Evolutionary conservation across 164 flowering plant species (phyloP).

Genomic region (Warburgia ugandensis): DNA sequence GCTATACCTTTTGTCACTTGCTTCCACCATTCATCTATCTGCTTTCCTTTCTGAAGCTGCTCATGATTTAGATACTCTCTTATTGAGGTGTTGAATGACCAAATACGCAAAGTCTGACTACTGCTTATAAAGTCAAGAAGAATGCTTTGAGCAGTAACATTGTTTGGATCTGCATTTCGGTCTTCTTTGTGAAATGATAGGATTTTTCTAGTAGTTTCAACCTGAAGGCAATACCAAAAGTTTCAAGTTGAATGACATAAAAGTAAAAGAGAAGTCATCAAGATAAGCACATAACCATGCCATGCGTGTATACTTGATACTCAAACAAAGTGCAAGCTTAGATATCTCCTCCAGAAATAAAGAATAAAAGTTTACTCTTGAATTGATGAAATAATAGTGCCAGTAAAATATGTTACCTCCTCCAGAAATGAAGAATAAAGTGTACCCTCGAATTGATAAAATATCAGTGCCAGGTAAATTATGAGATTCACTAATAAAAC

Average conservation of each 20-base stretch:
- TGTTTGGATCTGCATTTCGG: conserved; percentile 69
- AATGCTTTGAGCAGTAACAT: conserved; percentile 56
- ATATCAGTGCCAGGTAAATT: background rate
- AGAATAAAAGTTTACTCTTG: too few relatives aligned
- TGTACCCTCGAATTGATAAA: background rate
- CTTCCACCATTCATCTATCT: conserved; percentile 99
- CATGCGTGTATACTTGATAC: too few relatives aligned
- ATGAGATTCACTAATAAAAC: background rate
- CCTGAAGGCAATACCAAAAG: conserved; percentile 31
- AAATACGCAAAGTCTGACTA: conserved; percentile 84
- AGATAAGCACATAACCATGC: too few relatives aligned
- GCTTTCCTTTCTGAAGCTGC: conserved; percentile 95
- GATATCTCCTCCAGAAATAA: too few relatives aligned
- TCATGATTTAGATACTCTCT: conserved; percentile 85
- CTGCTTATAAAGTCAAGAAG: conserved; percentile 94
- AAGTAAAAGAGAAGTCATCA: too few relatives aligned
- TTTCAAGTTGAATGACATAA: background rate
- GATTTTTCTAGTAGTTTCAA: conserved; percentile 85
- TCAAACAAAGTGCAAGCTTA: too few relatives aligned
- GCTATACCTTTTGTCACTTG: conserved; percentile 77
- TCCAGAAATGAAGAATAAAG: too few relatives aligned
- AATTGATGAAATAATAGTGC: too few relatives aligned
- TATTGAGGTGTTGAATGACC: conserved; percentile 81
- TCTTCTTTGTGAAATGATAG: conserved; percentile 93
- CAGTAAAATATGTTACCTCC: too few relatives aligned